phyloP scores from a whole-genome alignment of 208 protist species.

The Trypanosoma lewisi region DNA sequence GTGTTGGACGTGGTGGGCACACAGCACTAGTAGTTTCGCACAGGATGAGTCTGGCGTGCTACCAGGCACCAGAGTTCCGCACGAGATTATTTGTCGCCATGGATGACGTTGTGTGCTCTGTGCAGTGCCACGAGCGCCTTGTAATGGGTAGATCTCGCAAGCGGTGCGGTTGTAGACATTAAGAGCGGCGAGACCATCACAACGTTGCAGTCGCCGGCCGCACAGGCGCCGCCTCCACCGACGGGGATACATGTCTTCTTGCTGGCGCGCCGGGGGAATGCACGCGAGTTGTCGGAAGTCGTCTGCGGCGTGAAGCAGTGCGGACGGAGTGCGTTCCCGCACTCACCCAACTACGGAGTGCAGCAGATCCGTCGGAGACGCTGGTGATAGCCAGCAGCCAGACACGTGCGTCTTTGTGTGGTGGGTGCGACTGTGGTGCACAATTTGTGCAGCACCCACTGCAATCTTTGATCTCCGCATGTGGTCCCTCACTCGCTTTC shows the following conservation, averaged over 20 bases:
- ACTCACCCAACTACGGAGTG: constrained; percentile 4
- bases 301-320: background rate
- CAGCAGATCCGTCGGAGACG: background rate
- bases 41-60: constrained; percentile 14
- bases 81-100: constrained; percentile 15
- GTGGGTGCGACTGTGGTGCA: background rate
- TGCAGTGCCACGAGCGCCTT: background rate
- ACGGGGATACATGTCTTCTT: background rate
- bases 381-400: background rate
- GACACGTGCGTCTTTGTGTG: background rate
- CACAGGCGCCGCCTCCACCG: background rate
- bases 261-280: constrained; percentile 14
- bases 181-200: background rate
- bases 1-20: background rate
- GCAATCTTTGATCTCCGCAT: background rate
- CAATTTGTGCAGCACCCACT: constrained; percentile 22
- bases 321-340: constrained; percentile 1
- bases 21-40: constrained; percentile 6
- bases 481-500: constrained; percentile 4
- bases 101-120: constrained; percentile 8
- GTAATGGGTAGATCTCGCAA: constrained; percentile 4
- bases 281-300: background rate
- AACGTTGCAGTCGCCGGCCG: background rate
- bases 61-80: constrained; percentile 15
- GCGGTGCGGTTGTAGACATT: constrained; percentile 2